Evolutionary conservation across 2,329 filamentous ascomycete species (phyloP), one percentile per base, ranked within the genome.

Genomic region (Colletotrichum nymphaeae): DNA sequence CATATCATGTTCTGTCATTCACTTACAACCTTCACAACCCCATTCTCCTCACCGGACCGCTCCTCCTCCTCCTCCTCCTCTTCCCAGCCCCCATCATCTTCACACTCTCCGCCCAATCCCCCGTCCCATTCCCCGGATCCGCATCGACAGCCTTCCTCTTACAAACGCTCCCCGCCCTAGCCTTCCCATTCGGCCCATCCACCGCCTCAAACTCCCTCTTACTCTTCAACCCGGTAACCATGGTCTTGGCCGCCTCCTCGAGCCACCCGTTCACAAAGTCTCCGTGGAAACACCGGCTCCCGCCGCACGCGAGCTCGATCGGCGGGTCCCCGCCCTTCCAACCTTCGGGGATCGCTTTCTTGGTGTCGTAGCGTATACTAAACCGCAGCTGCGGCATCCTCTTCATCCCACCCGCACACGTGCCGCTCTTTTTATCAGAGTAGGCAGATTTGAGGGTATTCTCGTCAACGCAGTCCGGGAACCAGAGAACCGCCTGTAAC

Each of bases 191-290:
- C 6, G 76, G 75, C 6, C 84, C 84, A 46, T 82, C 77, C 4
- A 85, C 63, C 5, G 67, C 62, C 62, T 74, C 62, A 49, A 49
- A 71, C 46, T 63, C 28, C 56, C 71, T 55, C 62, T 64, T 81
- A 42, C 75, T 62, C 58, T 77, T 76, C 63, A 82, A 82, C 3
- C 83, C 79, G 28, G 76, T 77, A 6, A 86, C 67, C 83, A 86
- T 84, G 7, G 42, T 83, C 75, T 77, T 63, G 1, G 81, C 83
- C 1, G 83, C 82, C 56, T 85, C 83, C n/a, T 77, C 76, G 4
- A 81, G 81, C 84, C 84, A 86, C 2, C 79, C 85, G 56, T 85
- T 86, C 77, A 87, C 83, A 73, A 86, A 86, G 75, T 87, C 84
- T 22, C 84, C 84, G 69, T 86, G 84, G 56, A 79, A 80, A 78